Evolutionary conservation across 83 land plant species (phyloP).

Genomic region (Thuja plicata): DNA sequence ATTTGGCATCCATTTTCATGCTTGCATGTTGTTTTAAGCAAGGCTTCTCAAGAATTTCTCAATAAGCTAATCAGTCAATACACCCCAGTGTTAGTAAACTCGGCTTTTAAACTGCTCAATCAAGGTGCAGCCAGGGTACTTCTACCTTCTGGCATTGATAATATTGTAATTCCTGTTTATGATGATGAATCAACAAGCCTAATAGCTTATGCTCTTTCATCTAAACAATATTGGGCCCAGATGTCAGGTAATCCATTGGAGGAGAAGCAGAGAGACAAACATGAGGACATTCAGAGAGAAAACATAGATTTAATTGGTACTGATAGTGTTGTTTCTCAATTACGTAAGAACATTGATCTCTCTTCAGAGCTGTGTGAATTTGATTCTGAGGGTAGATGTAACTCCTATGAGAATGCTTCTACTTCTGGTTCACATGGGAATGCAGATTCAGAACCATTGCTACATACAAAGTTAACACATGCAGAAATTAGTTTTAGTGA

Average conservation of each 20-base stretch:
- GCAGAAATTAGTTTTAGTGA: constrained; percentile 35
- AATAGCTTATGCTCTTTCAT: constrained; percentile 49
- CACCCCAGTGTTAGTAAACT: constrained; percentile 40
- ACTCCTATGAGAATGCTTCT: not conserved
- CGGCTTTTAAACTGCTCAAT: constrained; percentile 25
- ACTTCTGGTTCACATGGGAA: constrained; percentile 22
- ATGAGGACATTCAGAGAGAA: constrained; percentile 14
- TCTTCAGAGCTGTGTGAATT: not conserved
- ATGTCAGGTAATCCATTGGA: constrained; percentile 23
- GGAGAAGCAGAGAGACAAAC: constrained; percentile 24
- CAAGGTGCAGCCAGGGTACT: constrained; percentile 47
- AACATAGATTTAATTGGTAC: not conserved
- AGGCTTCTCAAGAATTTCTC: constrained; percentile 18
- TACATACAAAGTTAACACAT: constrained; percentile 17
- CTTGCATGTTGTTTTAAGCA: constrained; percentile 24
- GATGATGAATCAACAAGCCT: constrained; percentile 85
- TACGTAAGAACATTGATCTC: not conserved
- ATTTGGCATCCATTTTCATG: constrained; percentile 10
- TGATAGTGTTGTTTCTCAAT: not conserved
- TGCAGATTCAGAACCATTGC: constrained; percentile 17
- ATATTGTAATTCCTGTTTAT: constrained; percentile 71
- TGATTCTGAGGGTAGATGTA: constrained; percentile 5
- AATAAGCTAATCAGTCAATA: constrained; percentile 28
- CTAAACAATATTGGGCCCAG: constrained; percentile 34
- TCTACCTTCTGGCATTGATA: constrained; percentile 63